Base-by-base conservation (phyloP, 139 green algal species). In the Picochlorum sp. region DNA sequence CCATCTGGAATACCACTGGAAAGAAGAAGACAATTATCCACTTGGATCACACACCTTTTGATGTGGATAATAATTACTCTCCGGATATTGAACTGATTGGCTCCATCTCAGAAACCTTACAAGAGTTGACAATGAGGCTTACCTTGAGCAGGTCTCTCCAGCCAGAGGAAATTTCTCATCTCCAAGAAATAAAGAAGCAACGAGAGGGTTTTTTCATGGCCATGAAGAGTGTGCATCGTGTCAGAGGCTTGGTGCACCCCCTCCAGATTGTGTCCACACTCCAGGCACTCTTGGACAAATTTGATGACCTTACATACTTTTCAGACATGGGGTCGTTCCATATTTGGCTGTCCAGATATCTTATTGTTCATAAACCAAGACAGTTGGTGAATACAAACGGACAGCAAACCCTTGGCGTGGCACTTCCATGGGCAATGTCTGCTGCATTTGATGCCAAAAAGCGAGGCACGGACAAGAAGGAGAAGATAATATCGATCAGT, bases 291-390 rank as follows among this genome's bases (percentile, higher is more conserved):
- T 39, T n/a, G 7, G 31, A 39, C 7, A 18, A 39, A 6, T 39
- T 0, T 44, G 54, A 61, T 47, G 54, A 47, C 30, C n/a, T 40
- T 18, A 55, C 32, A 28, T 56, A 33, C 22, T 56, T 56, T 33
- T 29, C 50, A 20, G 56, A 63, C 35, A 63, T 63, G 56, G 56
- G 56, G 12, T 43, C 28, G 26, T 50, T 57, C 36, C 56, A 63
- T 33, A 63, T 63, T 20, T 63, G 26, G 43, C 22, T 32, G 32
- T 32, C 56, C 7, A 32, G 56, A 32, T 63, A 63, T 31, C 33
- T 63, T n/a, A 20, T 43, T 22, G 56, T 56, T 12, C 33, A 57
- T 33, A 18, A 45, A 32, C 56, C 56, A n/a, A 49, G 56, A 49
- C 56, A 63, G 33, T 49, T 63, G 28, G 33, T 57, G 9, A 57